Evolutionary conservation across 169 alveolate species (phyloP).

Genomic region (Plasmodium ovale): DNA sequence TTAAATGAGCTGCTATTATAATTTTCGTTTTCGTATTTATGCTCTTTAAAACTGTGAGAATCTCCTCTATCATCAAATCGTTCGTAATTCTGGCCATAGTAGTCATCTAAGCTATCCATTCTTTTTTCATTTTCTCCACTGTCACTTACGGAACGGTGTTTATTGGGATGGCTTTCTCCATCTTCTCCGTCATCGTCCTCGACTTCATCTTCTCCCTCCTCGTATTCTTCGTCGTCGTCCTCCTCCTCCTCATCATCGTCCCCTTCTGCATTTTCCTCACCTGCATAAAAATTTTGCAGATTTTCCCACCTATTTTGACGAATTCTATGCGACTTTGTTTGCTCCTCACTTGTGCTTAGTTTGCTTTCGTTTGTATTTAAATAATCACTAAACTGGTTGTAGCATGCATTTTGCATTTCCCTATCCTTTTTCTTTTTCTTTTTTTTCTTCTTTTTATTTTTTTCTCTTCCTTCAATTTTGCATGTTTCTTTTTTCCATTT

Average conservation of each 20-base stretch:
- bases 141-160: neutral
- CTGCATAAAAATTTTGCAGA: neutral
- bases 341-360: neutral
- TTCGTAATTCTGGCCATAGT: conserved; percentile 45
- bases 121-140: conserved; percentile 47
- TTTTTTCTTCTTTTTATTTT: conserved; percentile 5
- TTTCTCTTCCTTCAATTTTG: conserved; percentile 6
- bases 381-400: neutral
- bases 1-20: conserved; percentile 5
- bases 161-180: neutral
- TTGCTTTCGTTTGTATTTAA: conserved; percentile 2
- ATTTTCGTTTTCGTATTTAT: neutral
- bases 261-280: neutral
- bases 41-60: conserved; percentile 6
- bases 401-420: neutral
- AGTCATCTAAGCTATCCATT: conserved; percentile 16
- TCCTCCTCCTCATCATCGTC: conserved; percentile 16
- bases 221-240: conserved; percentile 33
- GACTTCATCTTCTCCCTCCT: conserved; percentile 30
- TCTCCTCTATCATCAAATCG: conserved; percentile 17
- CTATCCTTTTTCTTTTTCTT: conserved; percentile 17
- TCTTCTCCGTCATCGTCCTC: conserved; percentile 11
- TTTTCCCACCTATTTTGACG: neutral
- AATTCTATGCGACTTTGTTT: neutral
- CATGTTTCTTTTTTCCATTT: conserved; percentile 63